These are phyloP conservation scores for Corchorus capsularis DNA, from an alignment of 345 rosid species.

Conservation along the genomic window DNA sequence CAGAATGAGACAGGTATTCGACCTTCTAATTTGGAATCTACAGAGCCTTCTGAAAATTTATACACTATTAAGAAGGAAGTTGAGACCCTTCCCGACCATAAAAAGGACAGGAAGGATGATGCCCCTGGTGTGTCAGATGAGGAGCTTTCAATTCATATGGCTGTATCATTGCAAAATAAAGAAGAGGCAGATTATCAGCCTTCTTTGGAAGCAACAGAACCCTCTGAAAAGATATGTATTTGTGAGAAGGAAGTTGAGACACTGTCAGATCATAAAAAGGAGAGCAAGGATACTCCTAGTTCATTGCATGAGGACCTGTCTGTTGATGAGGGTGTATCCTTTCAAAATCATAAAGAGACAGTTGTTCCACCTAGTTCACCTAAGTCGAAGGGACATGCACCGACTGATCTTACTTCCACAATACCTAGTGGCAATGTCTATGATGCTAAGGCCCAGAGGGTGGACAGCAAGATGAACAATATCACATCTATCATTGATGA, in stretches of 20 bases:
- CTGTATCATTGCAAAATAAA: constrained; percentile 43
- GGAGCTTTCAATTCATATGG: constrained; percentile 37
- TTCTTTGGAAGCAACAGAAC: constrained; percentile 7
- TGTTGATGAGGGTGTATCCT: constrained; percentile 35
- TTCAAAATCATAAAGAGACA: constrained; percentile 45
- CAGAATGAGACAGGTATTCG: constrained; percentile 36
- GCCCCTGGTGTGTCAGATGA: constrained; percentile 33
- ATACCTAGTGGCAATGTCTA: constrained; percentile 38
- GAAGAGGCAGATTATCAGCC: constrained; percentile 37
- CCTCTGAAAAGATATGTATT: background rate
- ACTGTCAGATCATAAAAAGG: constrained; percentile 30
- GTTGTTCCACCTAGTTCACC: constrained; percentile 38
- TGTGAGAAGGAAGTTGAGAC: constrained; percentile 15
- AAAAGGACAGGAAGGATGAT: constrained; percentile 28
- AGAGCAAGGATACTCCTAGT: constrained; percentile 35
- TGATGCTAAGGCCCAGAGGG: constrained; percentile 53
- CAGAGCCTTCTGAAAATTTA: background rate
- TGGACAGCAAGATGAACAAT: constrained; percentile 45
- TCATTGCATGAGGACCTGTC: constrained; percentile 38
- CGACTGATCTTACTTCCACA: constrained; percentile 34
- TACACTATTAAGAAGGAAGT: background rate
- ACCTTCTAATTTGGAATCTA: constrained; percentile 22
- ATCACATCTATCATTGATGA: constrained; percentile 15
- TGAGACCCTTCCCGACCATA: constrained; percentile 34
- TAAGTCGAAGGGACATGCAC: constrained; percentile 38